Conservation (phyloP, 73 alveolate species). For the Paraurostyla sp. region DNA sequence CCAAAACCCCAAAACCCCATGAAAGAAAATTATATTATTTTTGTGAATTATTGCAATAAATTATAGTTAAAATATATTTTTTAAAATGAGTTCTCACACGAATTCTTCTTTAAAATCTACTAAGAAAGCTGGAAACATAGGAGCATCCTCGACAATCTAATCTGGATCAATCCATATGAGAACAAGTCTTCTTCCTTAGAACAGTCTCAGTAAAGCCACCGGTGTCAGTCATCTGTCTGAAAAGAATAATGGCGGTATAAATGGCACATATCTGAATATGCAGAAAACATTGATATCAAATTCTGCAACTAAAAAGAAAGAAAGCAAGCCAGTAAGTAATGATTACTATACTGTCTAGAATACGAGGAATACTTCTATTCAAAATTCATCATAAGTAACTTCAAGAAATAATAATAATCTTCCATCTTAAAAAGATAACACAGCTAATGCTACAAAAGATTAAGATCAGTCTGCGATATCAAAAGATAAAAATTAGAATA, state of each 20-base stretch:
- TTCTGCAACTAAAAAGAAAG: neutral
- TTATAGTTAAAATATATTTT: neutral
- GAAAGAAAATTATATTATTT: too few species aligned
- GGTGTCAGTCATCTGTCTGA: slow-evolving; percentile 27
- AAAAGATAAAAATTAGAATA: neutral
- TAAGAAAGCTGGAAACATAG: neutral
- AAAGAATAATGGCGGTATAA: neutral
- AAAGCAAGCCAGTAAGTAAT: neutral
- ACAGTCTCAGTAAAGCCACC: neutral
- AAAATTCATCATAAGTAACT: neutral
- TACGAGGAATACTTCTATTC: neutral
- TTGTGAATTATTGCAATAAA: neutral
- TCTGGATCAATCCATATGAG: neutral
- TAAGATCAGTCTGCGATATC: neutral
- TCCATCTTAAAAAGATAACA: neutral
- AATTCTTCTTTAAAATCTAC: neutral
- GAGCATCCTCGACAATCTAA: neutral
- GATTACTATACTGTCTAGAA: slow-evolving; percentile 25
- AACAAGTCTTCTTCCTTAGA: neutral
- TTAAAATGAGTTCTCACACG: neutral
- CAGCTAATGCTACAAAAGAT: neutral
- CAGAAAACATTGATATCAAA: neutral
- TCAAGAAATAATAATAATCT: neutral
- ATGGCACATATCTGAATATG: neutral
- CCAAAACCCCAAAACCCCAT: too few species aligned